These are phyloP conservation scores for Malassezia sp. DNA, from an alignment of 1,284 basidiomycete genomes.

Conservation along the genomic window DNA sequence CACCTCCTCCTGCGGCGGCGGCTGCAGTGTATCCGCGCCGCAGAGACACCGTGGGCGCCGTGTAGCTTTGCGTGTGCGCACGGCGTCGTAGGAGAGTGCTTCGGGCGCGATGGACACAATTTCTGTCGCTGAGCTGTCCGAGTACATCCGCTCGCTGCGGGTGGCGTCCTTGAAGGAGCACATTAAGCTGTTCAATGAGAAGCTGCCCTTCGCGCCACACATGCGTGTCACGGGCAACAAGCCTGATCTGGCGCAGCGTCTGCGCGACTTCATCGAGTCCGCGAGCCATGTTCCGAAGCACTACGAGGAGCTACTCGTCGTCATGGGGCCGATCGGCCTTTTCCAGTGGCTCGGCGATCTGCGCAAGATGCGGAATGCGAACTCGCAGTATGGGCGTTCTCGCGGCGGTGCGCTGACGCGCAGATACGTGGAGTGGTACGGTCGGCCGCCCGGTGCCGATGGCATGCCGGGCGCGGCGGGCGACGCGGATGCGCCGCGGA, in stretches of 20 bases:
- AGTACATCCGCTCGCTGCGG: slow-evolving; percentile 23
- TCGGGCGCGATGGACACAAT: background rate
- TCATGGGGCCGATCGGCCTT: slow-evolving; percentile 21
- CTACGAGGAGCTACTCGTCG: slow-evolving; percentile 17
- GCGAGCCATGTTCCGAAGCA: slow-evolving; percentile 14
- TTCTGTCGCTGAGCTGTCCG: background rate
- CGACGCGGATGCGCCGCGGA: background rate
- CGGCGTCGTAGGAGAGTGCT: background rate
- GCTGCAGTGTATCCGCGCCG: background rate
- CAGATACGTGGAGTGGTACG: background rate
- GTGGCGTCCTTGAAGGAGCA: slow-evolving; percentile 28
- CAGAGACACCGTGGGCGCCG: no score
- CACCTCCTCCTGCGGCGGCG: background rate
- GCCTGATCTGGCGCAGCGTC: slow-evolving; percentile 22
- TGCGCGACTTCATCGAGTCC: slow-evolving; percentile 16
- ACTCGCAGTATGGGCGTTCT: slow-evolving; percentile 1
- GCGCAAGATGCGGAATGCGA: slow-evolving; percentile 2
- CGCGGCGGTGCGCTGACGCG: background rate
- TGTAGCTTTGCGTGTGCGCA: no score
- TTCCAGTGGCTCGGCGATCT: background rate
- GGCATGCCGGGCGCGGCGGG: background rate
- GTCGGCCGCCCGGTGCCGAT: background rate
- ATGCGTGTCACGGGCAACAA: slow-evolving; percentile 31
- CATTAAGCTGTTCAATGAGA: slow-evolving; percentile 28
- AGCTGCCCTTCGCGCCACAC: slow-evolving; percentile 16